phyloP scores from a whole-genome alignment of 192 early-diverging fungal genomes.

The Backusella morwellensis region DNA sequence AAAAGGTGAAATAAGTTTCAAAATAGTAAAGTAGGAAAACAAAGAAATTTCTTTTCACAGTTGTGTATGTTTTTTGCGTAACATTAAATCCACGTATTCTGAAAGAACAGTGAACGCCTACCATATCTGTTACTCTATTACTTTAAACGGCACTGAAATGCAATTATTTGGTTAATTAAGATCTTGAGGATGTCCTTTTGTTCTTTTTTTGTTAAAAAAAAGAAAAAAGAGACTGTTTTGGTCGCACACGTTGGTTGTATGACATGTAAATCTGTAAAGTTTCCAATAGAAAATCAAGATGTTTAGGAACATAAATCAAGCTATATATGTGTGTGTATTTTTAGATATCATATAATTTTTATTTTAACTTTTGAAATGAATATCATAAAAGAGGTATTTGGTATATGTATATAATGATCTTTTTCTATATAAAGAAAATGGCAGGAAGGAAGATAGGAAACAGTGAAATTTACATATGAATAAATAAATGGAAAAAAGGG shows the following conservation, averaged over 20 bases:
- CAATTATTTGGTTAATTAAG: slow-evolving; percentile 1
- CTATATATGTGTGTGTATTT: neutral
- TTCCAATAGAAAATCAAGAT: slow-evolving; percentile 4
- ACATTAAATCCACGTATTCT: neutral
- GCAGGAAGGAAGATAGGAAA: neutral
- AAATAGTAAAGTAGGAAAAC: neutral
- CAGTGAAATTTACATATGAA: neutral
- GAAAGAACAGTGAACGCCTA: neutral
- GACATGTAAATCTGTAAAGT: neutral
- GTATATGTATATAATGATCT: neutral
- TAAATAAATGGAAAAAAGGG: neutral
- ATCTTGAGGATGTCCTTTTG: neutral
- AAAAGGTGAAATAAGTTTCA: neutral
- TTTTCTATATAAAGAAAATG: neutral
- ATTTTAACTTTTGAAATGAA: neutral
- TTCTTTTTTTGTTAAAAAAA: neutral
- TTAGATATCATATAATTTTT: neutral
- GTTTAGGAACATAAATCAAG: neutral
- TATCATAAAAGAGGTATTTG: neutral
- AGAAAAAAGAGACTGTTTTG: neutral
- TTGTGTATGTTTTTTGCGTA: neutral
- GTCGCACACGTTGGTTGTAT: neutral
- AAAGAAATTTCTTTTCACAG: neutral
- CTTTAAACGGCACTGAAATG: neutral
- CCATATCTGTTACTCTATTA: neutral